A percentile compares a stretch with the other conserved stretches of the same genome.
phyloP scores from a whole-genome alignment of 1,139 yeast genomes.

The Kodamaea derodonti region DNA sequence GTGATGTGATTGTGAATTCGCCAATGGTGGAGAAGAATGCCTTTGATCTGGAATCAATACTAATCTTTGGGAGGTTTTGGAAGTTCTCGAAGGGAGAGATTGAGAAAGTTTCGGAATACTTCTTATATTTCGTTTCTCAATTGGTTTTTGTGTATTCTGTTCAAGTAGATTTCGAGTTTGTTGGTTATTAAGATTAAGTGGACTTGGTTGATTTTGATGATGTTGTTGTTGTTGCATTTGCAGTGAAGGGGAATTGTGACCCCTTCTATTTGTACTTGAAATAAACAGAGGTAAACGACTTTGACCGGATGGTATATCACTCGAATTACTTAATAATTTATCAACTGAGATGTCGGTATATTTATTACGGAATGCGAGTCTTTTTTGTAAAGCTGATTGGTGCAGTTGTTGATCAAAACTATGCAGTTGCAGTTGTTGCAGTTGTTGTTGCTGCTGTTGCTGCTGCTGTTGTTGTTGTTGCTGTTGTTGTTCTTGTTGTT shows the following conservation, averaged over 20 bases:
- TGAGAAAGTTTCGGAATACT: slow-evolving; percentile 58
- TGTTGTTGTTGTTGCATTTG: background rate
- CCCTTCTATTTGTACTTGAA: slow-evolving; percentile 10
- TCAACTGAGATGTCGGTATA: slow-evolving; percentile 73
- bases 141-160: background rate
- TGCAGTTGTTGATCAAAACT: slow-evolving; percentile 16
- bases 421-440: slow-evolving; percentile 11
- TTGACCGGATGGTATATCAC: slow-evolving; percentile 84
- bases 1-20: slow-evolving; percentile 2
- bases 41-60: slow-evolving; percentile 72
- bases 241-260: background rate
- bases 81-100: slow-evolving; percentile 77
- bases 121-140: slow-evolving; percentile 21
- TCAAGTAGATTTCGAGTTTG: background rate
- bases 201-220: background rate
- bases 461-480: slow-evolving; percentile 11
- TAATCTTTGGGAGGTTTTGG: slow-evolving; percentile 79
- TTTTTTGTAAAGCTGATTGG: slow-evolving; percentile 23
- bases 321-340: slow-evolving; percentile 64
- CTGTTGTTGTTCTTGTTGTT: slow-evolving; percentile 34
- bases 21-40: slow-evolving; percentile 11
- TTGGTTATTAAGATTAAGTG: background rate
- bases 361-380: slow-evolving; percentile 34
- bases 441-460: slow-evolving; percentile 9
- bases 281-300: slow-evolving; percentile 42